Base-by-base conservation (phyloP, 2,329 filamentous ascomycete genomes). In the Sordariomycetes sp. region DNA sequence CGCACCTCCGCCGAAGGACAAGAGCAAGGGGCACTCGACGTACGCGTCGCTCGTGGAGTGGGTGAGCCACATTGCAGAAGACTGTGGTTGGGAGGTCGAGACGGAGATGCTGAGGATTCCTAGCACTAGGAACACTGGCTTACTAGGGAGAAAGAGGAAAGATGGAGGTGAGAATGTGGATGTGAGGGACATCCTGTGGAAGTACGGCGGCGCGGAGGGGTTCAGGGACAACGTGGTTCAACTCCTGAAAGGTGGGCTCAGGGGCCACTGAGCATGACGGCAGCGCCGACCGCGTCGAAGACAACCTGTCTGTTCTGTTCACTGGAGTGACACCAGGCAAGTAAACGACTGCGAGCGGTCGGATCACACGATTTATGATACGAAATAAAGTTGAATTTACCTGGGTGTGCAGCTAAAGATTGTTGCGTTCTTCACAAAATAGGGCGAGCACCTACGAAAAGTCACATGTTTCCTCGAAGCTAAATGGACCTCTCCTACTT, bases 81-180 rank as follows among this genome's bases (percentile, higher is more conserved):
- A 83, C 37, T 75, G 86, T 42, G 84, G 83, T 3, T 94, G 80
- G 68, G 59, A 68, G 5, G 70, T 85, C 1, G 86, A 96, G 57
- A 84, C 72, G 42, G 90, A 94, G 48, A 79, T 92, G 66, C 58
- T 98, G 47, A 70, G 90, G 30, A 96, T 98, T 41, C 92, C 92
- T 1, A 93, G 85, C 54, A 95, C 90, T 25, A 69, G 92, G 41
- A 96, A 96, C 55, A 77, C 80, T 14, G 86, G 80, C 1, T 64
- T 98, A 20, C 53, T 96, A 26, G 88, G 88, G 4, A 70, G 85
- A 21, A 50, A 46, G 5, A 45, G 39, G 31, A 30, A 42, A 0
- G 28, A 37, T 1, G 46, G 46, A 4, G 46, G 61, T 8, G 42
- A 64, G 5, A 58, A 71, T 32, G 45, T 75, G 16, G 37, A 55